Evolutionary conservation across 768 basidiomycete genomes (phyloP).

Genomic region (Hygrocybe coccinea): DNA sequence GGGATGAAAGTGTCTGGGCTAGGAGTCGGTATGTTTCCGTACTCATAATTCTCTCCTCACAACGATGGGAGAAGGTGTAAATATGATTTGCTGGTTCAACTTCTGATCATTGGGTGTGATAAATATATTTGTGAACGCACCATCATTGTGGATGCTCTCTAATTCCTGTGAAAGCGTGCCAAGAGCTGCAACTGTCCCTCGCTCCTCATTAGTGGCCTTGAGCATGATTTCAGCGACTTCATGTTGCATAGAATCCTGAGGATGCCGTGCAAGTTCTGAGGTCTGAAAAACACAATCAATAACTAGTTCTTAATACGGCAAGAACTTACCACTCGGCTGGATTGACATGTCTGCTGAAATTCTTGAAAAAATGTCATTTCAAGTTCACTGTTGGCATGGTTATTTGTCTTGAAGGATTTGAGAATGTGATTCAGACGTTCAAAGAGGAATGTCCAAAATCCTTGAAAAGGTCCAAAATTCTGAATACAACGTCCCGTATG

Average conservation of each 20-base stretch:
- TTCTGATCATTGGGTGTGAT: not conserved
- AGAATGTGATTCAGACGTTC: conserved; percentile 35
- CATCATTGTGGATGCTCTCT: not conserved
- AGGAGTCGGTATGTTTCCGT: not conserved
- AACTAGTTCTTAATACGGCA: not conserved
- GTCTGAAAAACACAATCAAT: not conserved
- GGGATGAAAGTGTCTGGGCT: not conserved
- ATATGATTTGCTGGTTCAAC: not conserved
- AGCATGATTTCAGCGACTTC: not conserved
- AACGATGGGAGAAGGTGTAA: not conserved
- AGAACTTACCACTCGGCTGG: not conserved
- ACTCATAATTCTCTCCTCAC: not conserved
- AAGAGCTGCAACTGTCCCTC: not conserved
- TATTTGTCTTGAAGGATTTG: conserved; percentile 33
- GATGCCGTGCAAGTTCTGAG: not conserved
- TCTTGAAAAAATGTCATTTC: conserved; percentile 3
- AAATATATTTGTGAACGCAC: not conserved
- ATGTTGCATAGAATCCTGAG: not conserved
- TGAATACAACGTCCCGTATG: conserved; percentile 24
- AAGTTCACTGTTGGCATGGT: conserved; percentile 16
- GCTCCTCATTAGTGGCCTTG: not conserved
- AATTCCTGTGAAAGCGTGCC: not conserved
- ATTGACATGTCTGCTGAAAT: not conserved
- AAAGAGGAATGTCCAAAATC: conserved; percentile 36
- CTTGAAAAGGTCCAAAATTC: conserved; percentile 33